These are phyloP conservation scores for Anthoceros angustus DNA, from an alignment of 225 moss, liverwort and hornwort genomes.

Conservation along the genomic window DNA sequence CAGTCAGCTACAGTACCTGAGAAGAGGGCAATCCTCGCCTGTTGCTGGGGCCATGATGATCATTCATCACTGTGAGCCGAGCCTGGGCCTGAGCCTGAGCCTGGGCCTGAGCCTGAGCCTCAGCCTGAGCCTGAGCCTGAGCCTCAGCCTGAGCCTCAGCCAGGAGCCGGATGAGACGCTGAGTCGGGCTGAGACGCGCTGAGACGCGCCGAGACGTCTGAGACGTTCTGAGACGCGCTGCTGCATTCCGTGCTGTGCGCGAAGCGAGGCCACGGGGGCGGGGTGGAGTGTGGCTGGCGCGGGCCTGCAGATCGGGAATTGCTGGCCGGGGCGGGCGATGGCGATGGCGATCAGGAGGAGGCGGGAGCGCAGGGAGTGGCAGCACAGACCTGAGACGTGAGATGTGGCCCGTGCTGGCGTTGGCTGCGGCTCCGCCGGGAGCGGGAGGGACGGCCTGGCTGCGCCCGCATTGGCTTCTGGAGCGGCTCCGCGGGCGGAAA, in stretches of 20 bases:
- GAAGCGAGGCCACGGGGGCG: too few relatives aligned
- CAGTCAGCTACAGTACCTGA: conserved; percentile 46
- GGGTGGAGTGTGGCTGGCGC: too few relatives aligned
- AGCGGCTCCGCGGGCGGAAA: neutral
- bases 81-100: too few relatives aligned
- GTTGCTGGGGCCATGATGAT: conserved; percentile 30
- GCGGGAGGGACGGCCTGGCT: neutral
- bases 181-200: too few relatives aligned
- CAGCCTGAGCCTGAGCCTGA: too few relatives aligned
- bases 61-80: too few relatives aligned
- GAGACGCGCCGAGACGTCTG: too few relatives aligned
- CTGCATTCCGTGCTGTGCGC: too few relatives aligned
- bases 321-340: neutral
- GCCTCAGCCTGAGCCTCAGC: too few relatives aligned
- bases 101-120: too few relatives aligned
- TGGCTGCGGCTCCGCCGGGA: neutral
- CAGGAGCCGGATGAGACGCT: too few relatives aligned
- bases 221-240: too few relatives aligned
- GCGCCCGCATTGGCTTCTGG: neutral
- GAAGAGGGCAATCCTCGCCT: conserved; percentile 56
- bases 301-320: neutral
- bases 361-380: neutral
- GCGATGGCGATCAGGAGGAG: neutral
- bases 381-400: neutral
- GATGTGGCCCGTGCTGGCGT: conserved; percentile 1